phyloP scores from a whole-genome alignment of 23 red algal genomes.

The Chondrus crispus region DNA sequence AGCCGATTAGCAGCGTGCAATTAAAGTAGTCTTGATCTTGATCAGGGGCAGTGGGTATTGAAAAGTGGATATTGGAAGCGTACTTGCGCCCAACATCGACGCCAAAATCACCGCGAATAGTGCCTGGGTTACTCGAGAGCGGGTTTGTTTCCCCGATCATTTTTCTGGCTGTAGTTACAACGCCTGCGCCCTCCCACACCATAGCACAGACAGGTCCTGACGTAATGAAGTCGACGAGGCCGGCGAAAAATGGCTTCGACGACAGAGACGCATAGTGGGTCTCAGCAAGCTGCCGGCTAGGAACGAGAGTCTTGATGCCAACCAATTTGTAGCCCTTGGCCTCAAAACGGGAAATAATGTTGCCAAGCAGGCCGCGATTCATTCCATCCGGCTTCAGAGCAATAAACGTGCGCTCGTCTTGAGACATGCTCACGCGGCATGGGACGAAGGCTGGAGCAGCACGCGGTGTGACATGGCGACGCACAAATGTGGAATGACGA shows the following conservation, averaged over 20 bases:
- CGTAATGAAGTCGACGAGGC: slow-evolving; percentile 81
- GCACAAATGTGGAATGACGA: neutral
- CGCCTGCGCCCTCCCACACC: slow-evolving; percentile 94
- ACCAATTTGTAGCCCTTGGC: slow-evolving; percentile 82
- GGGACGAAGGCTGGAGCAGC: neutral
- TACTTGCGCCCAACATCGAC: slow-evolving; percentile 90
- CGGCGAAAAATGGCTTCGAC: slow-evolving; percentile 88
- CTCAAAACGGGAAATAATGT: slow-evolving; percentile 93
- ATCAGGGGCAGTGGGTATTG: too few species aligned
- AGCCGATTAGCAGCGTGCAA: too few species aligned
- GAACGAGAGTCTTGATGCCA: slow-evolving; percentile 73
- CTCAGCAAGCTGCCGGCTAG: slow-evolving; percentile 65
- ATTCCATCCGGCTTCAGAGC: slow-evolving; percentile 94
- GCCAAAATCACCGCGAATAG: slow-evolving; percentile 90
- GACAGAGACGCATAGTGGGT: slow-evolving; percentile 84
- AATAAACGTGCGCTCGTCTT: slow-evolving; percentile 38
- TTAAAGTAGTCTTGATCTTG: too few species aligned
- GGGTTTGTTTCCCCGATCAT: slow-evolving; percentile 98
- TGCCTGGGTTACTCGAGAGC: slow-evolving; percentile 71
- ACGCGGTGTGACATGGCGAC: neutral
- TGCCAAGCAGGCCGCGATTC: slow-evolving; percentile 88
- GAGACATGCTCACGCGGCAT: neutral
- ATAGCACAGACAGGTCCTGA: slow-evolving; percentile 91
- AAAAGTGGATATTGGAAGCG: too few species aligned
- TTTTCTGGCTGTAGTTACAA: slow-evolving; percentile 69